Conservation (phyloP, 106 monocot genomes). For the Xerophyta viscosa region DNA sequence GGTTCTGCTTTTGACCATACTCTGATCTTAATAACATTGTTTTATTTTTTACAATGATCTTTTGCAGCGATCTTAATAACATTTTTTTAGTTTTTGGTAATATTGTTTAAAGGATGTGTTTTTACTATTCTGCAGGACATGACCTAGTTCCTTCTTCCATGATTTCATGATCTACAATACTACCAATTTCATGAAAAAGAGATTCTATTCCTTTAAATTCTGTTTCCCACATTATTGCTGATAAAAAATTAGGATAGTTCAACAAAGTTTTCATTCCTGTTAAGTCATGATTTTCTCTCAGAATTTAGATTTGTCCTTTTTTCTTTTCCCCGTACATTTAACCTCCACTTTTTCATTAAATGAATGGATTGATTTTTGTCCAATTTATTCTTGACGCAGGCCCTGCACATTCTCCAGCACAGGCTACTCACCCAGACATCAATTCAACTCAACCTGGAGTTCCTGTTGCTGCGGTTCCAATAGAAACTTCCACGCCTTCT, state of each 20-base stretch:
- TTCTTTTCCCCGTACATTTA: neutral
- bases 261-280: too few relatives aligned
- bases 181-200: too few relatives aligned
- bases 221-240: too few relatives aligned
- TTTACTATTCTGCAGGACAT: too few relatives aligned
- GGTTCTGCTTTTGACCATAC: neutral
- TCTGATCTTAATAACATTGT: neutral
- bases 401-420: constrained; percentile 24
- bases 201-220: too few relatives aligned
- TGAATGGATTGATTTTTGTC: too few relatives aligned
- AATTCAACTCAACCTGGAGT: constrained; percentile 3
- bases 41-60: neutral
- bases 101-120: too few relatives aligned
- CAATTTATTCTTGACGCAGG: constrained; percentile 22
- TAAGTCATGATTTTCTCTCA: neutral
- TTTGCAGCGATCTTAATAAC: neutral
- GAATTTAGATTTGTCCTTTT: neutral
- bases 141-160: too few relatives aligned
- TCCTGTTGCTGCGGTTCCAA: constrained; percentile 31
- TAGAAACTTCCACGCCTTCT: neutral
- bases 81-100: too few relatives aligned
- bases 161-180: too few relatives aligned
- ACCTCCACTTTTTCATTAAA: constrained; percentile 3
- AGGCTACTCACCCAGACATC: constrained; percentile 8
- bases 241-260: too few relatives aligned